Evolutionary conservation across 176 grass and related monocot species (phyloP).

Genomic region (Cenchrus fungigraminus): DNA sequence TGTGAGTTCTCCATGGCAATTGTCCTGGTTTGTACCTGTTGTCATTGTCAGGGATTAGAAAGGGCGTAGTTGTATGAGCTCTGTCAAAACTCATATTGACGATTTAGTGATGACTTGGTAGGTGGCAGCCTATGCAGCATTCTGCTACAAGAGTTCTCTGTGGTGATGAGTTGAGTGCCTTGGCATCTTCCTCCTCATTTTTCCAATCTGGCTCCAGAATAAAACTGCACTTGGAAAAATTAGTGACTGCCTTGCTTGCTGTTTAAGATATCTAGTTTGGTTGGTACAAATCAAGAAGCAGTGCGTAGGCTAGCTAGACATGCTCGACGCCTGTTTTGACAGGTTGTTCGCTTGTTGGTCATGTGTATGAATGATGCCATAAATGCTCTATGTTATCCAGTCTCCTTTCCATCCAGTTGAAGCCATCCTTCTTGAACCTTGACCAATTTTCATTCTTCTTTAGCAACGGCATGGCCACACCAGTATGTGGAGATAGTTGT

Average conservation of each 20-base stretch:
- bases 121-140: slow-evolving; percentile 5
- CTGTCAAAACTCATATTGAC: not conserved
- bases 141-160: not conserved
- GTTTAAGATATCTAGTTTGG: slow-evolving; percentile 11
- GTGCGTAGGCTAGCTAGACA: not conserved
- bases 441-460: not conserved
- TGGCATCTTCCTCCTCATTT: not conserved
- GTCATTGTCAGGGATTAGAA: not conserved
- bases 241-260: not conserved
- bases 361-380: not conserved
- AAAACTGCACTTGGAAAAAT: not conserved
- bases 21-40: not conserved
- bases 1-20: not conserved
- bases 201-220: not conserved
- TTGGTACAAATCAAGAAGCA: not conserved
- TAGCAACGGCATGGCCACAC: not conserved
- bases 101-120: slow-evolving; percentile 3
- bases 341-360: not conserved
- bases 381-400: not conserved
- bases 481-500: not conserved
- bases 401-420: not conserved
- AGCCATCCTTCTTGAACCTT: slow-evolving; percentile 36
- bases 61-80: not conserved
- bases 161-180: not conserved
- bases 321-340: slow-evolving; percentile 14